Evolutionary conservation across 495 filamentous ascomycete genomes (phyloP).

Genomic region (Trichoderma reesei): DNA sequence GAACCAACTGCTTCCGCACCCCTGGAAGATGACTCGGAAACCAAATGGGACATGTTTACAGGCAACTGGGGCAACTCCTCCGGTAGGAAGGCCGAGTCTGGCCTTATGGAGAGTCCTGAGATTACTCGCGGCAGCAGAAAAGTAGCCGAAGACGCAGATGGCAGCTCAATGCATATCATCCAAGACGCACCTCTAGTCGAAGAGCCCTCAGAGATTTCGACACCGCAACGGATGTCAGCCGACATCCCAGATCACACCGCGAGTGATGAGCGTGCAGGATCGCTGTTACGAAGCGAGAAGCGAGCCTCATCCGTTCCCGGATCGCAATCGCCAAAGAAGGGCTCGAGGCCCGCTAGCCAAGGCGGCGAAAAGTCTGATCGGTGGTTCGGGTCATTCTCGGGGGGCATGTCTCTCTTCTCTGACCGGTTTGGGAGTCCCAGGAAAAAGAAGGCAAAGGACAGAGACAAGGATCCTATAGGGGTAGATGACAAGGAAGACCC

Average conservation of each 20-base stretch:
- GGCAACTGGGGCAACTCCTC: neutral
- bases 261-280: neutral
- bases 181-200: neutral
- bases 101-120: neutral
- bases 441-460: neutral
- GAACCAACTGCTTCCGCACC: neutral
- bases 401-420: neutral
- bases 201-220: neutral
- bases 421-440: neutral
- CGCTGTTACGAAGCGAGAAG: neutral
- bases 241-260: neutral
- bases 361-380: neutral
- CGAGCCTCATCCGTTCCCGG: neutral
- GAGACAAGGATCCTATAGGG: neutral
- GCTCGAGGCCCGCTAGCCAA: neutral
- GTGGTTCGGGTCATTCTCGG: neutral
- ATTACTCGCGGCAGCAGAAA: neutral
- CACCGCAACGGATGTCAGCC: neutral
- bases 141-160: neutral
- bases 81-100: neutral
- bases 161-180: neutral
- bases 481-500: neutral
- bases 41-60: neutral
- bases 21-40: neutral
- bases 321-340: neutral